Evolutionary conservation across 441 rosid genomes (phyloP).

Genomic region (Erodium trifolium): DNA sequence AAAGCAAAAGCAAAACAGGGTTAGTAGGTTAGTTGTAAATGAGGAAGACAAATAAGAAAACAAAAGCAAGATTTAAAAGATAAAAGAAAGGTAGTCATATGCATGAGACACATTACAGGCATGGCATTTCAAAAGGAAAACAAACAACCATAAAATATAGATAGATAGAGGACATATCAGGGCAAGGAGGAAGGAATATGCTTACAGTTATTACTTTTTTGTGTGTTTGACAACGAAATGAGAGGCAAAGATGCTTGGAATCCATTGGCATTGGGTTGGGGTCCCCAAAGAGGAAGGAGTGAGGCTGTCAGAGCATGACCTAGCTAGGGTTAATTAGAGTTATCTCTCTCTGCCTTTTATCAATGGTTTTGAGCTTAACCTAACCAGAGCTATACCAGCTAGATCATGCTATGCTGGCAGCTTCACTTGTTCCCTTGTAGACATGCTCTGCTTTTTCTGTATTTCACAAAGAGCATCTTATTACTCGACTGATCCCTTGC

Average conservation of each 20-base stretch:
- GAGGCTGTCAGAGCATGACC: slow-evolving; percentile 98
- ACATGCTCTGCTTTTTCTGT: background rate
- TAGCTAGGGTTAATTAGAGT: slow-evolving; percentile 41
- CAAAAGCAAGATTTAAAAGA: background rate
- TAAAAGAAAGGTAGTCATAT: background rate
- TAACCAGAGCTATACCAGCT: slow-evolving; percentile 35
- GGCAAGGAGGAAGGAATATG: background rate
- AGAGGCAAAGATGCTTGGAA: background rate
- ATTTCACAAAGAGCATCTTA: background rate
- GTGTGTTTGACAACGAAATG: background rate
- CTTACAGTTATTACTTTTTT: background rate
- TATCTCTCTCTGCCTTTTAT: background rate
- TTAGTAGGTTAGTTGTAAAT: background rate
- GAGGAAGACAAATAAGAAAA: background rate
- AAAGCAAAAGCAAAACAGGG: slow-evolving; percentile 1
- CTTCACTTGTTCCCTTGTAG: slow-evolving; percentile 75
- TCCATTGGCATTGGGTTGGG: background rate
- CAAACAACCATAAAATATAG: background rate
- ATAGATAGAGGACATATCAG: background rate
- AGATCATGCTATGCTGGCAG: slow-evolving; percentile 78
- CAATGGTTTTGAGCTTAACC: background rate
- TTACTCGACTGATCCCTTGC: background rate
- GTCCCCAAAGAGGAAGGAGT: slow-evolving; percentile 67
- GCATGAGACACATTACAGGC: background rate
- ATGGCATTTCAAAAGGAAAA: background rate